Conservation (phyloP, 83 land plant genomes). For the Isoetes engelmannii region DNA sequence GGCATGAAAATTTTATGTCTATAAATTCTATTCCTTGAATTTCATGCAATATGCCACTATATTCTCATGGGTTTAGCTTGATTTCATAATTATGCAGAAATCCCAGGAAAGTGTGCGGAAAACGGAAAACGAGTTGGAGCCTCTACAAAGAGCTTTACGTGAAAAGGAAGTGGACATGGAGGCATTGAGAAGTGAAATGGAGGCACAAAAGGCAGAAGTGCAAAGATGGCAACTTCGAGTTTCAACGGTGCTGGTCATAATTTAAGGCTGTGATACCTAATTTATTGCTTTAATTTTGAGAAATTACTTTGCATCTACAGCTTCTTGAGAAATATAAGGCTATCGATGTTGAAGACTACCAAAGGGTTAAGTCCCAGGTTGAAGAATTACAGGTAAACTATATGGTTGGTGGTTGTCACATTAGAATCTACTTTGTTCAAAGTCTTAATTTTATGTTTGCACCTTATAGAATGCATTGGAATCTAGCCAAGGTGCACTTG, state of each 20-base stretch:
- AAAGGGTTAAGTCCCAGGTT: slow-evolving; percentile 45
- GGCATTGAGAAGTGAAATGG: slow-evolving; percentile 47
- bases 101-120: slow-evolving; percentile 54
- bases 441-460: no score
- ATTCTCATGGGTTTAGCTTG: no score
- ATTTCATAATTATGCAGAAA: slow-evolving; percentile 39
- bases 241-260: slow-evolving; percentile 40
- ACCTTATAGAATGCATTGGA: no score
- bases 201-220: slow-evolving; percentile 43
- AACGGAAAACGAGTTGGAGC: slow-evolving; percentile 40
- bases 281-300: neutral
- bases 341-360: slow-evolving; percentile 59
- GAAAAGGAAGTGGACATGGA: slow-evolving; percentile 63
- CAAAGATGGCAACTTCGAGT: slow-evolving; percentile 49
- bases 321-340: slow-evolving; percentile 51
- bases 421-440: no score
- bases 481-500: no score
- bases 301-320: slow-evolving; percentile 20
- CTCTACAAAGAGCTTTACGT: slow-evolving; percentile 30
- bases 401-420: no score
- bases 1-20: neutral
- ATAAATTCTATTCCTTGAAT: neutral
- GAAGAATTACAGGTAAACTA: slow-evolving; percentile 46
- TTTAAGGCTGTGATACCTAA: no score
- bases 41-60: no score